Base-by-base conservation (phyloP, 495 filamentous ascomycete species). In the Trichoderma parareesei region DNA sequence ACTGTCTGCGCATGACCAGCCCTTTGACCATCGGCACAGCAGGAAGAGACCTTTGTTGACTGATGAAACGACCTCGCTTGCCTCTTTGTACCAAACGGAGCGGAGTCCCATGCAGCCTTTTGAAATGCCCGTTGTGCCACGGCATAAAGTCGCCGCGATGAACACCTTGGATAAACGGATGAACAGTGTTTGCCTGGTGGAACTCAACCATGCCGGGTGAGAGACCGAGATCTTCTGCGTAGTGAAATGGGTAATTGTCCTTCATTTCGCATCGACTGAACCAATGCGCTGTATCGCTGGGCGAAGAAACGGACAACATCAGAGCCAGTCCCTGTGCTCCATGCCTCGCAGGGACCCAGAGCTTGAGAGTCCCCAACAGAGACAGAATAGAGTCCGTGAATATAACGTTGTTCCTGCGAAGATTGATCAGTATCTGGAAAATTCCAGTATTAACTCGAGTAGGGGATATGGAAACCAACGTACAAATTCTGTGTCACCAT, bases 191-290 rank as follows among this genome's bases (percentile, higher is more conserved):
- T 16, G 8, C n/a, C 55, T 27, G 55, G 7, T 60, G 55, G 18
- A 13, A 60, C 7, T 60, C 55, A 60, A 60, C 8, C 5, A 60
- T 60, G 37, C 55, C 18, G 37, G 18, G 18, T 35, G 27, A 8
- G 37, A 60, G 55, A 18, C 37, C 55, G 2, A 60, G 20, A 27
- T 60, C 55, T 60, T 60, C 55, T 18, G 55, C 55, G 55, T 60
- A 60, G 20, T 60, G 55, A 40, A 60, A 60, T 60, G 55, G 55
- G n/a, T 60, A 60, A 8, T 60, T n/a, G 55, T 60, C 38, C 4
- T 60, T 60, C 9, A 60, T 40, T 40, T 60, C 55, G 55, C 55
- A 60, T 37, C 55, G 55, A 40, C 7, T 60, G 13, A 35, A 60
- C 13, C 55, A 18, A 60, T 60, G 55, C 18, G 33, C 18, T 11